Conservation (phyloP, 352 stramenopile species). For the Blastocystis sp. region DNA sequence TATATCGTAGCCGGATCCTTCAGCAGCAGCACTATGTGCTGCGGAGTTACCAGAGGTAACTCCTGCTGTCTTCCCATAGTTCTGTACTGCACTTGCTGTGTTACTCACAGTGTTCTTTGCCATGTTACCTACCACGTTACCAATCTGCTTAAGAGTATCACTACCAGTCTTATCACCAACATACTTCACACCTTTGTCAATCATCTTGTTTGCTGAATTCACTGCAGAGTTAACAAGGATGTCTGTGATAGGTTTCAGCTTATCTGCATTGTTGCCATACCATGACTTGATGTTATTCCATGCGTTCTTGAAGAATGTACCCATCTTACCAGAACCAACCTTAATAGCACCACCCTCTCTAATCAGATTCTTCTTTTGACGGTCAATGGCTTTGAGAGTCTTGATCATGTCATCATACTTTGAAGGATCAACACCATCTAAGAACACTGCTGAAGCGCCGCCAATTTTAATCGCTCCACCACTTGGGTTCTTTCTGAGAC, state of each 20-base stretch:
- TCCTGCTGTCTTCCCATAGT: no score
- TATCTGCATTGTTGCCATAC: background rate
- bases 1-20: no score
- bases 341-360: background rate
- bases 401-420: background rate
- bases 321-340: background rate
- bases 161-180: no score
- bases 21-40: no score
- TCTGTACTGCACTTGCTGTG: no score
- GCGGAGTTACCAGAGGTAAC: no score
- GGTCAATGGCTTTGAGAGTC: background rate
- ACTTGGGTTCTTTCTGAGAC: background rate
- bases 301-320: background rate
- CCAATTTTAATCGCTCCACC: background rate
- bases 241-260: background rate
- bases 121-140: no score
- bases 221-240: background rate
- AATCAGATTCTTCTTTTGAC: background rate
- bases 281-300: background rate
- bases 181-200: no score
- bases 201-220: no score
- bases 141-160: no score
- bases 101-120: no score
- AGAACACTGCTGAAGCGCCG: background rate
- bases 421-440: background rate